Evolutionary conservation across 352 stramenopile genomes (phyloP), one percentile per base, ranked within the genome.

Genomic region (Globisporangium carolinianum): DNA sequence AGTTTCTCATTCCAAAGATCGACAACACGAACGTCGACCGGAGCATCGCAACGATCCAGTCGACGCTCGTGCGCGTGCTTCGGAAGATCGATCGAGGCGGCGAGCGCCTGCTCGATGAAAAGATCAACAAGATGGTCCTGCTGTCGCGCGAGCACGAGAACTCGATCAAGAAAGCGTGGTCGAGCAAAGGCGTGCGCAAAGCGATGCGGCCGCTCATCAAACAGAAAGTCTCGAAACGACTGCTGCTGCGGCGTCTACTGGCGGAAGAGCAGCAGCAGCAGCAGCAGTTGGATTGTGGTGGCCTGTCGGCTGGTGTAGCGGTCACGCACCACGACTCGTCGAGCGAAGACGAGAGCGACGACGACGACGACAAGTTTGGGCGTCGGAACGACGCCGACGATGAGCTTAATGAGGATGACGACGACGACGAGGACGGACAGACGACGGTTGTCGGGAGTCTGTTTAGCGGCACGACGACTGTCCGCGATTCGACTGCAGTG

Each of bases 1-100:
- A 85, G 48, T 87, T 65, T 51, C 62, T 95, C n/a, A 95, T 95
- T 59, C 85, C 85, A 7, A 95, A 93, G 62, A 89, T 95, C 47
- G 81, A 95, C 68, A 95, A 95, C 61, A 95, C 85, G 6, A 95
- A 95, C 54, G 85, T 95, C 12, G 85, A 93, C 51, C 81, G 85
- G 24, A 91, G 82, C 60, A 86, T 95, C 36, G 83, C 82, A 17
- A 87, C 82, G 6, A 95, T 95, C 60, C 85, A 93, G 55, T 88
- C 83, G 18, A 95, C 85, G 38, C 68, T 95, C 10, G 75, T 95
- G 38, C 85, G 85, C 43, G 85, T 93, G 47, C 62, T 95, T 49
- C 77, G 85, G 9, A 91, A 91, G 43, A 68, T 89, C 51, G 72
- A 92, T 56, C 79, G 81, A 12, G 84, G 83, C 32, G 83, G 83